These are phyloP conservation scores for Fonsecaea pedrosoi DNA, from an alignment of 2,329 filamentous ascomycete genomes.

Conservation along the genomic window DNA sequence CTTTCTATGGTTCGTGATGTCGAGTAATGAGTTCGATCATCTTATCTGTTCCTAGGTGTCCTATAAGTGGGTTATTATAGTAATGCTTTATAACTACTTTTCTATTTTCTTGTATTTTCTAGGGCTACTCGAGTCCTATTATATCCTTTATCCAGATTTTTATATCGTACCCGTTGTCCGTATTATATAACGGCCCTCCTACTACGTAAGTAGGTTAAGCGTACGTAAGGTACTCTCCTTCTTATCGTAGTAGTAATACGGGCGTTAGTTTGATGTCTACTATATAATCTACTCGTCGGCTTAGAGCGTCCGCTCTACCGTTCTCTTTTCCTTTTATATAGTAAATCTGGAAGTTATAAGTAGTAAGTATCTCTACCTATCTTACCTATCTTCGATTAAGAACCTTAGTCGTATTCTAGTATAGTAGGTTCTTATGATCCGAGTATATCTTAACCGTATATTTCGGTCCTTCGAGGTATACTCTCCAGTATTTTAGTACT, in stretches of 20 bases:
- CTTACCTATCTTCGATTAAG: too few species aligned
- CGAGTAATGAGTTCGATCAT: background rate
- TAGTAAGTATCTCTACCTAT: too few species aligned
- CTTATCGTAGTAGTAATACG: too few species aligned
- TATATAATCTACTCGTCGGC: conserved; percentile 27
- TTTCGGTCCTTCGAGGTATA: conserved; percentile 30
- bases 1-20: too few species aligned
- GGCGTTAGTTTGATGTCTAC: background rate
- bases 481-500: conserved; percentile 28
- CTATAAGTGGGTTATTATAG: too few species aligned
- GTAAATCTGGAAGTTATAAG: too few species aligned
- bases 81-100: too few species aligned
- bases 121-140: too few species aligned
- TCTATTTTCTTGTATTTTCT: too few species aligned
- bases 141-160: too few species aligned
- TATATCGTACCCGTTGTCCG: conserved; percentile 1
- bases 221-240: too few species aligned
- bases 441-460: conserved; percentile 23
- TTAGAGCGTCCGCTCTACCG: conserved; percentile 5
- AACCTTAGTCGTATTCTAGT: conserved; percentile 23
- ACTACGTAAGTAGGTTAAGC: background rate
- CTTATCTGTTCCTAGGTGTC: conserved; percentile 18
- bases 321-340: conserved; percentile 2
- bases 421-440: conserved; percentile 19
- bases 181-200: conserved; percentile 17